phyloP scores from a whole-genome alignment of 2,329 filamentous ascomycete species.

The Hymenoscyphus linearis region DNA sequence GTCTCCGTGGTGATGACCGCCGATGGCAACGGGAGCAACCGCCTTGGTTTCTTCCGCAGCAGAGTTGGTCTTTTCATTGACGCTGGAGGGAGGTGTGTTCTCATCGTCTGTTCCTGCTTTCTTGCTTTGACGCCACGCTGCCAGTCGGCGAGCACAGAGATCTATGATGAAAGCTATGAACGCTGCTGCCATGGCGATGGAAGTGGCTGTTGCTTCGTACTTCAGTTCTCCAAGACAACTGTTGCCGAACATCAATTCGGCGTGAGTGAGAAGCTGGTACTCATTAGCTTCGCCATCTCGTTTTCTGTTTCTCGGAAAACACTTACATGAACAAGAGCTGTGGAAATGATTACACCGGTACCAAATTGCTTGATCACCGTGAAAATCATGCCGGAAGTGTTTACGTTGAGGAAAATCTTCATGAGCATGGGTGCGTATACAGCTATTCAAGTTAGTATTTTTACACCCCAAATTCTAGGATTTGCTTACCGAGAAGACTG shows the following conservation, averaged over 20 bases:
- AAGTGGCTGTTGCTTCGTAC: slow-evolving; percentile 65
- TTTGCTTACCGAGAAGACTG: slow-evolving; percentile 52
- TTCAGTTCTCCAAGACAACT: slow-evolving; percentile 56
- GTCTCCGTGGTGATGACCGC: not conserved
- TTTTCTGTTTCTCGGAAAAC: not conserved
- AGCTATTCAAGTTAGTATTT: slow-evolving; percentile 30
- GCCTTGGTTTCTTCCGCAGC: not conserved
- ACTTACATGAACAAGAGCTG: slow-evolving; percentile 60
- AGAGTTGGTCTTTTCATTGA: not conserved
- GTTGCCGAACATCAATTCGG: slow-evolving; percentile 59
- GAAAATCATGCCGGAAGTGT: not conserved
- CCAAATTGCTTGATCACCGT: slow-evolving; percentile 65
- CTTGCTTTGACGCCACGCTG: slow-evolving; percentile 38
- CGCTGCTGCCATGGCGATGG: slow-evolving; percentile 68
- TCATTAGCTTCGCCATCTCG: too few relatives aligned
- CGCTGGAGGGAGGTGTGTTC: not conserved
- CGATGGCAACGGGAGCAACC: not conserved
- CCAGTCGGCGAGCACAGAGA: slow-evolving; percentile 56
- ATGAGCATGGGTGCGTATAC: slow-evolving; percentile 65
- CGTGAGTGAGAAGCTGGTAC: slow-evolving; percentile 63
- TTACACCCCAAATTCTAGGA: not conserved
- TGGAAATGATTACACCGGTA: slow-evolving; percentile 67
- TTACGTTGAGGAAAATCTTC: not conserved
- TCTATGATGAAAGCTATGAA: slow-evolving; percentile 70
- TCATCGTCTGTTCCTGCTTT: not conserved